These are phyloP conservation scores for Rhynchospora tenuis DNA, from an alignment of 176 grass and related monocot genomes.

Conservation along the genomic window DNA sequence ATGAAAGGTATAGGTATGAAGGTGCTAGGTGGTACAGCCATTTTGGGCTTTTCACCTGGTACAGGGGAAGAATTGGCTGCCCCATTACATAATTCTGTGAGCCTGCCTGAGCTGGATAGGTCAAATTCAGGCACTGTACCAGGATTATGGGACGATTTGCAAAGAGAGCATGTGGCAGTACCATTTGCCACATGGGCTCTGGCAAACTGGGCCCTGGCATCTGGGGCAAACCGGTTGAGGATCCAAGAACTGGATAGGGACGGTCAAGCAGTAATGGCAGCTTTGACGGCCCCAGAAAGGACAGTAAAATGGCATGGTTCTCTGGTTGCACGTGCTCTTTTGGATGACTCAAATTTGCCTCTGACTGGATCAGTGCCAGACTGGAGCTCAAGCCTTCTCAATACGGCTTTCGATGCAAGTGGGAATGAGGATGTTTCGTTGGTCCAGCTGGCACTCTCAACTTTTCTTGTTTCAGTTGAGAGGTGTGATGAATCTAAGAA, in stretches of 20 bases:
- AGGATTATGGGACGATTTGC: conserved; percentile 94
- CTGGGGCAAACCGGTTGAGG: conserved; percentile 60
- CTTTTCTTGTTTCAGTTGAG: conserved; percentile 74
- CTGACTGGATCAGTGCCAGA: conserved; percentile 65
- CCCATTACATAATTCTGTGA: neutral
- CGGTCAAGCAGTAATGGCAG: conserved; percentile 68
- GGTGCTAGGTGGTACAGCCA: conserved; percentile 87
- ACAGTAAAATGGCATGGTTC: conserved; percentile 95
- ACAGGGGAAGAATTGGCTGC: conserved; percentile 11
- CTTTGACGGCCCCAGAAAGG: conserved; percentile 80
- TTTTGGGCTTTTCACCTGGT: conserved; percentile 72
- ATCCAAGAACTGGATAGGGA: conserved; percentile 93
- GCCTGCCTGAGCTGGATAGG: conserved; percentile 29
- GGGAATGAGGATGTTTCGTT: conserved; percentile 60
- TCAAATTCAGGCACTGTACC: conserved; percentile 46
- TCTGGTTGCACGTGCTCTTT: conserved; percentile 69
- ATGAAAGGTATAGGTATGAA: conserved; percentile 90
- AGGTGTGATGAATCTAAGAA: conserved; percentile 72
- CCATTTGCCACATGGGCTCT: conserved; percentile 98
- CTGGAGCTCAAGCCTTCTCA: conserved; percentile 88
- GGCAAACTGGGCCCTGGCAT: conserved; percentile 95
- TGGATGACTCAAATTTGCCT: conserved; percentile 62
- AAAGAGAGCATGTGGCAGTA: conserved; percentile 95
- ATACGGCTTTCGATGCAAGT: conserved; percentile 82
- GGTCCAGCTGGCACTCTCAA: conserved; percentile 76